Base-by-base conservation (phyloP, 345 rosid species). In the Citrus sp. region DNA sequence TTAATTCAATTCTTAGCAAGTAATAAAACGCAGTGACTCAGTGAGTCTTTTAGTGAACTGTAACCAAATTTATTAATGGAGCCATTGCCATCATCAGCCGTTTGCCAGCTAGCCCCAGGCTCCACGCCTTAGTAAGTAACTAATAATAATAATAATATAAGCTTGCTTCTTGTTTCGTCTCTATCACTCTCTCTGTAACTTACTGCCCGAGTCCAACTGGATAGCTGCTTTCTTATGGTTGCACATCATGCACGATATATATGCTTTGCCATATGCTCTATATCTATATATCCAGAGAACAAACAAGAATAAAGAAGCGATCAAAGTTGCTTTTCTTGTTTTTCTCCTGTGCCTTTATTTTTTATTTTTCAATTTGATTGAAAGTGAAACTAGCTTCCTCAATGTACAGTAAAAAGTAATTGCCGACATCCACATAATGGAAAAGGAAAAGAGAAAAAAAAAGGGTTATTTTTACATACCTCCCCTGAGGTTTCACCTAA, bases 281-380 rank as follows among this genome's bases (percentile, higher is more conserved):
- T 8, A 40, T 9, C 0, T 40, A 40, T 40, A 2, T 40, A 40
- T 40, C 46, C 46, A 9, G 13, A 9, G 38, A 66, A 21, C 16
- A 62, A 6, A 35, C 37, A 21, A 9, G 27, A 66, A 66, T 3
- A 34, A 9, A 66, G 4, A 66, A 69, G 19, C 16, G 51, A 3
- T 56, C 37, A 74, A 27, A 40, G 56, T 61, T 74, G 77, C 68
- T 74, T 61, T 74, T 60, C 67, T 38, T 60, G 16, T 59, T 59
- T 59, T 37, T 73, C 12, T 21, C 38, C 28, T 73, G 28, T 58
- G 25, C n/a, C 32, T 30, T 35, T 46, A 13, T 46, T 42, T 42
- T 13, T 54, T 56, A 10, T 54, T 51, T 28, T 10, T 62, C 8
- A 13, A 7, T 60, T 10, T 46, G 51, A 46, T 8, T 60, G 64